A percentile compares a stretch with the other conserved stretches of the same genome.
phyloP scores from a whole-genome alignment of 768 basidiomycete species.

The Boletus barrowsii region DNA sequence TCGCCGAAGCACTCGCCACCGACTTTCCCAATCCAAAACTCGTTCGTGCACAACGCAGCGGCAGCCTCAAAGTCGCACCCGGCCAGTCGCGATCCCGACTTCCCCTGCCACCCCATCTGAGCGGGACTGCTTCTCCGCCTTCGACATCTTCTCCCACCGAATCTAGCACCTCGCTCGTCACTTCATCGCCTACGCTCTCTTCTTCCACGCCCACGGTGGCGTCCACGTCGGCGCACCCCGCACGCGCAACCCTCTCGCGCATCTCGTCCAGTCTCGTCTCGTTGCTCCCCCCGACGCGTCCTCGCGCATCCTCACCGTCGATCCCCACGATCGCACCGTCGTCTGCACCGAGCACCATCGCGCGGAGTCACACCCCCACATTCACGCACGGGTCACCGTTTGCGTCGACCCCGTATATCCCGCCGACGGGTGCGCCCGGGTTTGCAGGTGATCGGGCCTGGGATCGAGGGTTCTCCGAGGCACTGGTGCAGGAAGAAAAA shows the following conservation, averaged over 20 bases:
- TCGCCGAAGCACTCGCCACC: constrained; percentile 39
- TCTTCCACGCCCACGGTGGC: background rate
- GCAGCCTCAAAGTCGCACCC: constrained; percentile 13
- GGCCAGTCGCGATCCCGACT: constrained; percentile 8
- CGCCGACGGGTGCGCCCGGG: constrained; percentile 71
- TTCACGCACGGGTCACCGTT: constrained; percentile 53
- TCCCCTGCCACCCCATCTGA: constrained; percentile 24
- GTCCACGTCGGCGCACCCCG: constrained; percentile 7
- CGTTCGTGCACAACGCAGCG: background rate
- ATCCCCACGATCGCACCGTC: constrained; percentile 10
- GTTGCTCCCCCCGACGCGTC: constrained; percentile 33
- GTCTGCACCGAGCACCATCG: constrained; percentile 8
- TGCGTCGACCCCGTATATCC: constrained; percentile 40
- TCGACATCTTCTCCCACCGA: constrained; percentile 18
- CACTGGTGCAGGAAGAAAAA: constrained; percentile 41
- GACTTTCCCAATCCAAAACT: constrained; percentile 16
- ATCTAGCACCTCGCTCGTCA: constrained; percentile 16
- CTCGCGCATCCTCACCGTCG: constrained; percentile 4
- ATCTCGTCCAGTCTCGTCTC: constrained; percentile 53
- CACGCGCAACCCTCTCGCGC: constrained; percentile 41
- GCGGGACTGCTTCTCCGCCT: constrained; percentile 23
- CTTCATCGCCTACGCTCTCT: background rate
- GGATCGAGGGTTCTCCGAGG: constrained; percentile 64
- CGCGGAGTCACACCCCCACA: constrained; percentile 15
- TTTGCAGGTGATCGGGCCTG: constrained; percentile 63